phyloP scores from a whole-genome alignment of 106 monocot species.

The Vanilla planifolia region DNA sequence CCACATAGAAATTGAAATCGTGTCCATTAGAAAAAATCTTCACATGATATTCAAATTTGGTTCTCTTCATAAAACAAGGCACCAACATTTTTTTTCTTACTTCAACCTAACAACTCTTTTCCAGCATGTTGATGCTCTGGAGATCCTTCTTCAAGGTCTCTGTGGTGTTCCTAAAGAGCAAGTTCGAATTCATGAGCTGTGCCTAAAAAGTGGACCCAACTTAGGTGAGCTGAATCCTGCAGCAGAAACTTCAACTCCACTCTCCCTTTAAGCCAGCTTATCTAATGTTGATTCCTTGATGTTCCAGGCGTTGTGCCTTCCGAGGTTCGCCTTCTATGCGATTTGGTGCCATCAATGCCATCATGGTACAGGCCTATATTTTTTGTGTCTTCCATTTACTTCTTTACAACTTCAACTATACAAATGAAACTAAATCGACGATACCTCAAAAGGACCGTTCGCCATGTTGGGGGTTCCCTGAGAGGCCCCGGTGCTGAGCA shows the following conservation, averaged over 20 bases:
- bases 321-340: slow-evolving; percentile 82
- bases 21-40: neutral
- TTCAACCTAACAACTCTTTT: slow-evolving; percentile 11
- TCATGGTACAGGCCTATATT: slow-evolving; percentile 48
- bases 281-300: neutral
- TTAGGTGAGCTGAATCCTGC: slow-evolving; percentile 37
- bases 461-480: slow-evolving; percentile 94
- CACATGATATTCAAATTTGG: neutral
- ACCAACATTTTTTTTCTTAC: too few species aligned
- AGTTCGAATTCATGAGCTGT: slow-evolving; percentile 78
- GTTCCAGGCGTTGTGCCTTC: slow-evolving; percentile 61
- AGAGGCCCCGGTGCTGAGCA: slow-evolving; percentile 93
- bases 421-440: neutral
- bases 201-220: slow-evolving; percentile 86
- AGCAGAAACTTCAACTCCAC: neutral
- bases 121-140: slow-evolving; percentile 92
- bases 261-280: neutral
- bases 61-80: too few species aligned
- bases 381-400: neutral
- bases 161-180: slow-evolving; percentile 81
- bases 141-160: slow-evolving; percentile 90
- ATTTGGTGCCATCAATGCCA: slow-evolving; percentile 64
- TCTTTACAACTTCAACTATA: neutral
- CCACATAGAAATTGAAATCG: neutral
- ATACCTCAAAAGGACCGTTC: slow-evolving; percentile 44